Conservation (phyloP, 2,329 filamentous ascomycete genomes). For the Cladophialophora psammophila region DNA sequence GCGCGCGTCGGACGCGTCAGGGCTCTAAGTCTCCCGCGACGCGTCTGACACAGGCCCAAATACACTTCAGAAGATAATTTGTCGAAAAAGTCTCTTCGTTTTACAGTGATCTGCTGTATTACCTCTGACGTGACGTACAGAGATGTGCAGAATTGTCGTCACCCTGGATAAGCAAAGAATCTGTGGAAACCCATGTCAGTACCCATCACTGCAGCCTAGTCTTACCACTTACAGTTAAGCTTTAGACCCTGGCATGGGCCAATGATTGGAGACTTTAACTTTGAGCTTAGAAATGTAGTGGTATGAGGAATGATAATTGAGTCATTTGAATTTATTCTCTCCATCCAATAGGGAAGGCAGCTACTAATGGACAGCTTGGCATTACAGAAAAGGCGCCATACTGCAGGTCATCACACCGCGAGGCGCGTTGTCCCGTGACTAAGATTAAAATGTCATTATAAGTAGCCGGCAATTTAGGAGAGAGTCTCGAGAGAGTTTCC, state of each 20-base stretch:
- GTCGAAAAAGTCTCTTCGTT: no score
- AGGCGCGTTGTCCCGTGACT: neutral
- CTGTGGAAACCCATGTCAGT: neutral
- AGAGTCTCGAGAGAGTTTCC: neutral
- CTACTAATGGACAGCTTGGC: neutral
- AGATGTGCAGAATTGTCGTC: neutral
- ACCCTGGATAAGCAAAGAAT: neutral
- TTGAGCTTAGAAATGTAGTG: neutral
- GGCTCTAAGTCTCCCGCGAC: neutral
- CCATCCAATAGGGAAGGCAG: neutral
- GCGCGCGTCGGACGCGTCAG: no score
- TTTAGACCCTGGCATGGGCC: neutral
- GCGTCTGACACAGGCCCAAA: no score
- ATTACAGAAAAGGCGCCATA: neutral
- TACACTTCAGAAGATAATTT: no score
- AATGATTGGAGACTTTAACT: neutral
- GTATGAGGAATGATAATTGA: neutral
- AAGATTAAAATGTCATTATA: neutral
- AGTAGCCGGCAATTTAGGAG: neutral
- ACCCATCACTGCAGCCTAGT: neutral
- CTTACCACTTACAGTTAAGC: neutral
- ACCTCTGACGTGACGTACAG: no score
- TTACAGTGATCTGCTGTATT: no score
- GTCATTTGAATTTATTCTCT: neutral
- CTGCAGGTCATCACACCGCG: neutral